Evolutionary conservation across 306 rosid genomes (phyloP).

Genomic region (Rosa multiflora): DNA sequence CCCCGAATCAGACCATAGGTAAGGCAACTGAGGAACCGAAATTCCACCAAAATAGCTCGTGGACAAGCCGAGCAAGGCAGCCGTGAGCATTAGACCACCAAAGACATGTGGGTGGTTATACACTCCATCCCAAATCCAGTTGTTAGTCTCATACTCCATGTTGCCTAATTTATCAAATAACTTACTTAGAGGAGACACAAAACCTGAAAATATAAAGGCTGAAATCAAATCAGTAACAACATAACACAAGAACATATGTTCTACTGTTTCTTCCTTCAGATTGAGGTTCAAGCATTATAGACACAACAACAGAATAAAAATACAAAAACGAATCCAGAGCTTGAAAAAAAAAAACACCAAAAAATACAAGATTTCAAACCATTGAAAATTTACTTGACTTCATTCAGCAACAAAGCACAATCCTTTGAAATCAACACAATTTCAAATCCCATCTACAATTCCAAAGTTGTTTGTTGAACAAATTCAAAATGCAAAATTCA

Average conservation of each 20-base stretch:
- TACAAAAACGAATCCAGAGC: too few relatives aligned
- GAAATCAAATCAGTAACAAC: slow-evolving; percentile 5
- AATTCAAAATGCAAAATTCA: not conserved
- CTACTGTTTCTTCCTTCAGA: not conserved
- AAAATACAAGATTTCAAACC: not conserved
- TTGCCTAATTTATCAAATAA: slow-evolving; percentile 17
- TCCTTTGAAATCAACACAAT: not conserved
- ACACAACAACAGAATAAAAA: not conserved
- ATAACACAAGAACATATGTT: not conserved
- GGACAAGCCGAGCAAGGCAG: slow-evolving; percentile 91
- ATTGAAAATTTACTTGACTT: too few relatives aligned
- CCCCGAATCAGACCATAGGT: slow-evolving; percentile 65
- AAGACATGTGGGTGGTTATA: slow-evolving; percentile 72
- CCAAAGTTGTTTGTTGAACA: not conserved
- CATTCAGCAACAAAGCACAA: not conserved
- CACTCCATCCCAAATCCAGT: slow-evolving; percentile 96
- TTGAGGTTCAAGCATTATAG: not conserved
- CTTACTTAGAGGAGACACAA: slow-evolving; percentile 71
- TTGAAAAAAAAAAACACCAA: not conserved
- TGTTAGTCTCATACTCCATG: slow-evolving; percentile 77
- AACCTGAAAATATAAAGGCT: slow-evolving; percentile 26
- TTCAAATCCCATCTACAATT: slow-evolving; percentile 6
- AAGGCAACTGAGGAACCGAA: slow-evolving; percentile 66
- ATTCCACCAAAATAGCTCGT: slow-evolving; percentile 81
- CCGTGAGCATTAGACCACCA: slow-evolving; percentile 97